A percentile compares a stretch with the other conserved stretches of the same genome.
These are phyloP conservation scores for Alternaria arborescens DNA, from an alignment of 2,329 filamentous ascomycete species.

Conservation along the genomic window DNA sequence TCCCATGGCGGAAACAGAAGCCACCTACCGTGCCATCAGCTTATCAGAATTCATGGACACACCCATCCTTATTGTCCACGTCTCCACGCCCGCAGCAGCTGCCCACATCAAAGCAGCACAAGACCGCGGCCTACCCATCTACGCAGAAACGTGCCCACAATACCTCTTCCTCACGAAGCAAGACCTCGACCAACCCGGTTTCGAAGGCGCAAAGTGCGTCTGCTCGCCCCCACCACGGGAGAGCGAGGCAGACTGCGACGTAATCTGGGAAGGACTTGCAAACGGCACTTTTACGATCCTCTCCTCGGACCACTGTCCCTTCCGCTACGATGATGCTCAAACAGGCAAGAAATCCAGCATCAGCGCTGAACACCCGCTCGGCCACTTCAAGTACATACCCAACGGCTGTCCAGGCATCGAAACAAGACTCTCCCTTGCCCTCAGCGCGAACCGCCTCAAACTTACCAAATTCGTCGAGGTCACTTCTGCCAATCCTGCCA, in stretches of 20 bases:
- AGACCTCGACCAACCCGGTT: conserved; percentile 60
- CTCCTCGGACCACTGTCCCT: conserved; percentile 59
- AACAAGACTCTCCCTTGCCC: conserved; percentile 61
- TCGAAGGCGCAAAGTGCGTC: conserved; percentile 65
- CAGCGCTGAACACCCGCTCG: conserved; percentile 54
- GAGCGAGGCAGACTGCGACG: conserved; percentile 57
- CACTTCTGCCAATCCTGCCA: conserved; percentile 64
- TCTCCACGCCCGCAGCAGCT: conserved; percentile 59
- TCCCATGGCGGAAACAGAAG: conserved; percentile 61
- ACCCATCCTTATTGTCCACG: conserved; percentile 64
- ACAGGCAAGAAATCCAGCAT: conserved; percentile 59
- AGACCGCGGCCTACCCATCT: conserved; percentile 59
- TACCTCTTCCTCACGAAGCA: conserved; percentile 64
- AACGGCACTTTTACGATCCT: conserved; percentile 64
- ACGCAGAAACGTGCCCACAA: conserved; percentile 66
- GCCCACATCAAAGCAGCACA: conserved; percentile 60
- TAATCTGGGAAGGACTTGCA: conserved; percentile 60
- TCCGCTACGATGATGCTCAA: conserved; percentile 57
- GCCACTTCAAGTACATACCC: conserved; percentile 65
- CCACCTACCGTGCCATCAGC: conserved; percentile 62
- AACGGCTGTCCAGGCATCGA: conserved; percentile 68
- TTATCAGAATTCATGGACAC: conserved; percentile 61
- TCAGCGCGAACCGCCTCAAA: conserved; percentile 53
- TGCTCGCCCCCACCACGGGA: conserved; percentile 63
- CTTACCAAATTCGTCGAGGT: conserved; percentile 64